Conservation (phyloP, 139 green algal genomes). For the Marvania coccoides region DNA sequence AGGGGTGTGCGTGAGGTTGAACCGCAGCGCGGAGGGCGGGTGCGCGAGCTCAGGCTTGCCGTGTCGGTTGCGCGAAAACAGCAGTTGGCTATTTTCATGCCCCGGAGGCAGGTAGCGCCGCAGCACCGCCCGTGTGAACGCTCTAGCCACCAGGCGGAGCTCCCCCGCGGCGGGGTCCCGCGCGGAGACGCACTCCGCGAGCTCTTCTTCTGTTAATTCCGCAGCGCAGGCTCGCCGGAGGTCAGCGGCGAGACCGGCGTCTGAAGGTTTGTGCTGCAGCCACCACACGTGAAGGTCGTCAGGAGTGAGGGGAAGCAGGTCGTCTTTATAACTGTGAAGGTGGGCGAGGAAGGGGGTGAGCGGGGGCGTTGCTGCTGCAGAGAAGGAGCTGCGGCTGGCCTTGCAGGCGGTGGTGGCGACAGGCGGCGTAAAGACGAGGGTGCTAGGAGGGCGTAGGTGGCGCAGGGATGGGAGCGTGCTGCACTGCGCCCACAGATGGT, state of each 20-base stretch:
- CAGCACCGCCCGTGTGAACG: conserved; percentile 25
- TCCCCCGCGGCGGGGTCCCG: conserved; percentile 2
- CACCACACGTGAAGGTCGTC: conserved; percentile 42
- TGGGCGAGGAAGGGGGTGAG: too few species aligned
- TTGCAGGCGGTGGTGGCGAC: too few species aligned
- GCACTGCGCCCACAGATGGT: background rate
- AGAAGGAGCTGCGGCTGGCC: too few species aligned
- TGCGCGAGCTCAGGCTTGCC: conserved; percentile 41
- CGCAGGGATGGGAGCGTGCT: background rate
- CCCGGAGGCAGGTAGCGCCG: conserved; percentile 6
- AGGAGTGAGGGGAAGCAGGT: background rate
- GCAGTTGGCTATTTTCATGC: background rate
- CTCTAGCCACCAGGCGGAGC: conserved; percentile 41
- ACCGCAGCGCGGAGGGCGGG: conserved; percentile 19
- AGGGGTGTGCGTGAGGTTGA: conserved; percentile 55
- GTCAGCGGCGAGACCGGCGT: background rate
- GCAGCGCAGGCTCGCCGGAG: conserved; percentile 1
- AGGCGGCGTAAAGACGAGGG: background rate
- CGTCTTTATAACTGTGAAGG: too few species aligned
- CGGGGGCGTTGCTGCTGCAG: too few species aligned
- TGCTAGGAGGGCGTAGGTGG: background rate
- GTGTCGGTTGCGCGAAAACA: conserved; percentile 25
- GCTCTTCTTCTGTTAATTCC: conserved; percentile 31
- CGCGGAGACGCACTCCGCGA: background rate
- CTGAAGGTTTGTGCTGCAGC: conserved; percentile 6